phyloP scores from a whole-genome alignment of 768 basidiomycete species.

The Hysterangium stoloniferum region DNA sequence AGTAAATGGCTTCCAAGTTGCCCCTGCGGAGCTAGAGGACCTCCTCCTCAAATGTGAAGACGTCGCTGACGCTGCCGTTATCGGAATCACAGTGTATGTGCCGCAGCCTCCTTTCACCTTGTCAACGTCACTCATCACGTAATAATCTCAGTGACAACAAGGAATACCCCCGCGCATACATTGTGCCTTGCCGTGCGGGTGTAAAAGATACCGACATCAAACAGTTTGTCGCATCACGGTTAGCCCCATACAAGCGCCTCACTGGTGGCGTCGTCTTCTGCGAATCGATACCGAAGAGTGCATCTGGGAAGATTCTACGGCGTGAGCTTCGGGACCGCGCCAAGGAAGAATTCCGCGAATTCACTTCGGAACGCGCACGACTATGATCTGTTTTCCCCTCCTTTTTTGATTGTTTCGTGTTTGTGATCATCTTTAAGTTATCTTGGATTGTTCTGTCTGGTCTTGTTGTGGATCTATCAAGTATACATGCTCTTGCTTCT shows the following conservation, averaged over 20 bases:
- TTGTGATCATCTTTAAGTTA: background rate
- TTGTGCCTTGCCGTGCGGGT: constrained; percentile 24
- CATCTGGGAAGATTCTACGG: constrained; percentile 83
- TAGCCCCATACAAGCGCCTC: constrained; percentile 1
- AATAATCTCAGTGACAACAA: background rate
- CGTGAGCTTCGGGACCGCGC: constrained; percentile 66
- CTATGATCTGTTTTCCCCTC: background rate
- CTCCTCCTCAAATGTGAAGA: constrained; percentile 67
- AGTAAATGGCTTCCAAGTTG: constrained; percentile 44
- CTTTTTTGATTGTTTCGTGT: background rate
- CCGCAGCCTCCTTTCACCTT: background rate
- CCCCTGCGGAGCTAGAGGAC: constrained; percentile 81
- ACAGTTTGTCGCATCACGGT: constrained; percentile 11
- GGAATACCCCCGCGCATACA: constrained; percentile 43
- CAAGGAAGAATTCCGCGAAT: constrained; percentile 37
- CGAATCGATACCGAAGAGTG: constrained; percentile 64
- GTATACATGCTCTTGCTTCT: background rate
- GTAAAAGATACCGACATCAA: constrained; percentile 7
- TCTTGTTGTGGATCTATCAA: background rate
- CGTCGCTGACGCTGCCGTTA: constrained; percentile 73
- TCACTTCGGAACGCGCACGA: constrained; percentile 1
- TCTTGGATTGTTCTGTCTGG: background rate
- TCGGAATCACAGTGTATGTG: constrained; percentile 55
- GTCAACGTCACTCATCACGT: background rate
- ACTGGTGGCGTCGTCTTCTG: constrained; percentile 44